Conservation (phyloP, 768 basidiomycete genomes). For the Termitomyces sp. region DNA sequence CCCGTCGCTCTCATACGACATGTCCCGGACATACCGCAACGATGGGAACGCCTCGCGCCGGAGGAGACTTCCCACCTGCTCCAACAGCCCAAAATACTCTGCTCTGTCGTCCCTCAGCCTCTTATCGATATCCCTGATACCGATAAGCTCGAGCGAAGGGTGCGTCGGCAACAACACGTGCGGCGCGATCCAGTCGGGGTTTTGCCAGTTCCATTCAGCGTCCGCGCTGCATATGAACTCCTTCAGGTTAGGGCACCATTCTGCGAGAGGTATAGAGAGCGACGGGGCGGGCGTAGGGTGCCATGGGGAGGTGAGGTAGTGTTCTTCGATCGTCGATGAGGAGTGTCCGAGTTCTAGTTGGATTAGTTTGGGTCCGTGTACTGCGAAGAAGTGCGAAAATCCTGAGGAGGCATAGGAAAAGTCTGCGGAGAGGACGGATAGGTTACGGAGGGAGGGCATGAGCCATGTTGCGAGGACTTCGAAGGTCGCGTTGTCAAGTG, state of each 20-base stretch:
- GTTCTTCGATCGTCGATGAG: conserved; percentile 59
- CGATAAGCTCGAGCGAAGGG: conserved; percentile 57
- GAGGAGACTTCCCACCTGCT: conserved; percentile 60
- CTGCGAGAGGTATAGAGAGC: conserved; percentile 45
- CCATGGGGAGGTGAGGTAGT: conserved; percentile 50
- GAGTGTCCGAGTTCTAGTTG: conserved; percentile 75
- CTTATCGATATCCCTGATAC: conserved; percentile 66
- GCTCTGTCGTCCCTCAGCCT: conserved; percentile 43
- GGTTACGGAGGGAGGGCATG: conserved; percentile 57
- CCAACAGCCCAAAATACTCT: conserved; percentile 55
- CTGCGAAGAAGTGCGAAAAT: conserved; percentile 59
- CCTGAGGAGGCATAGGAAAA: conserved; percentile 65
- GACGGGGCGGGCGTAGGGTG: conserved; percentile 28
- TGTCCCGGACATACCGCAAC: conserved; percentile 56
- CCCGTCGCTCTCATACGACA: conserved; percentile 52
- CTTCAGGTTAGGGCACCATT: conserved; percentile 63
- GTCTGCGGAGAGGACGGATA: conserved; percentile 67
- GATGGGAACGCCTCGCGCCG: conserved; percentile 55
- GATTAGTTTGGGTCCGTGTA: conserved; percentile 54
- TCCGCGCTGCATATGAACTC: conserved; percentile 74
- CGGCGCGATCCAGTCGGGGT: conserved; percentile 77
- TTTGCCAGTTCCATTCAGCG: conserved; percentile 78
- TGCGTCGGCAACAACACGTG: conserved; percentile 67
- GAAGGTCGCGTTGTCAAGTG: conserved; percentile 69
- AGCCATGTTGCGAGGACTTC: conserved; percentile 59